Conservation (phyloP, 208 protist species). For the Histomonas meleagridis region DNA sequence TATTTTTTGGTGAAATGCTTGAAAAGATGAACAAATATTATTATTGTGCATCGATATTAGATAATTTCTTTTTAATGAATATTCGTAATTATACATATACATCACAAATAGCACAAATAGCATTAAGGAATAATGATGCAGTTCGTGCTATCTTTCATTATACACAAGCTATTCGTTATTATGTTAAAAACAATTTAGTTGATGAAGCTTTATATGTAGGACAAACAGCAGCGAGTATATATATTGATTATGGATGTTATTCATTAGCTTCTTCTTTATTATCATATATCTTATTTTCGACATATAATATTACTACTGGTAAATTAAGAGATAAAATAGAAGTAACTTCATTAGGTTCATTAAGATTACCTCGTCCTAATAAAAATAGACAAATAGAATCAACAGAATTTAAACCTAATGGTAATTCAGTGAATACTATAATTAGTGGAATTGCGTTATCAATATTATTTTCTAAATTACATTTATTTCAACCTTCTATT, state of each 20-base stretch:
- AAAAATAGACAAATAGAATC: neutral
- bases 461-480: neutral
- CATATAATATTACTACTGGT: neutral
- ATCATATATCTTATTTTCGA: neutral
- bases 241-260: neutral
- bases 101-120: neutral
- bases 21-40: neutral
- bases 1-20: neutral
- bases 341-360: neutral
- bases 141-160: constrained; percentile 21
- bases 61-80: neutral
- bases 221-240: neutral
- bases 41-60: neutral
- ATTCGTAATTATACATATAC: neutral
- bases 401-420: neutral
- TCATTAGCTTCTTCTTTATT: neutral
- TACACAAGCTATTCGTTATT: neutral
- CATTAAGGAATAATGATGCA: neutral
- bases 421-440: neutral
- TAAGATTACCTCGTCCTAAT: neutral
- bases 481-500: neutral
- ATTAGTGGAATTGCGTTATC: neutral
- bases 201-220: neutral
- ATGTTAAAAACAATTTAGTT: neutral
- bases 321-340: neutral